Percentiles rank a stretch among this genome's conserved stretches.
Conservation (phyloP, 106 monocot species). For the Platanthera zijinensis region DNA sequence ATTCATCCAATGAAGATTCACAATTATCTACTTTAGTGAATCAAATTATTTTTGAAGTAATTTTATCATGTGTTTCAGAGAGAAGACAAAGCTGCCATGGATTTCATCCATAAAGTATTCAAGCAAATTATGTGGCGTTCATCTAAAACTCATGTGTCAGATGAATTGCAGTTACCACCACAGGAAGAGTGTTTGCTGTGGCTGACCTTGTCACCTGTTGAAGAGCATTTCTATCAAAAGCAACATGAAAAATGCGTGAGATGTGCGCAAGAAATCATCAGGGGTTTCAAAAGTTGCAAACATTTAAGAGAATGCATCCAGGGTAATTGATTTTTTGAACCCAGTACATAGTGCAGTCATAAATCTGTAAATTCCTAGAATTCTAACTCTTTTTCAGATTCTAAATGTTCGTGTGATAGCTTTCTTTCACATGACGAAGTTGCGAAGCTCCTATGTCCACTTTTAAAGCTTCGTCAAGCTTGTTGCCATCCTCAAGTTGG, state of each 20-base stretch:
- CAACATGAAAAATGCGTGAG: constrained; percentile 80
- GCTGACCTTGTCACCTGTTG: constrained; percentile 81
- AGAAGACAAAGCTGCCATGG: constrained; percentile 55
- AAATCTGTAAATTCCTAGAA: not conserved
- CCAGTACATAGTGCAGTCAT: not conserved
- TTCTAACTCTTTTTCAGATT: constrained; percentile 29
- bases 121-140: constrained; percentile 97
- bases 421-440: constrained; percentile 64
- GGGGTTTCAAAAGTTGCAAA: constrained; percentile 41
- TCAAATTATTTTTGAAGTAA: not conserved
- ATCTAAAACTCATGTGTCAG: constrained; percentile 82
- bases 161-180: constrained; percentile 77
- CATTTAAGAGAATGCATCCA: constrained; percentile 13
- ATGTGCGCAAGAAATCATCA: constrained; percentile 67
- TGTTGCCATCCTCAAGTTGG: constrained; percentile 99
- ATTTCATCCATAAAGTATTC: constrained; percentile 70
- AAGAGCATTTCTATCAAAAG: constrained; percentile 97
- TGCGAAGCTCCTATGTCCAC: constrained; percentile 61
- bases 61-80: constrained; percentile 37
- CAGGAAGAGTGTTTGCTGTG: constrained; percentile 71
- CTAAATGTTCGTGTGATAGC: constrained; percentile 23
- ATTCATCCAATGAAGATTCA: not conserved
- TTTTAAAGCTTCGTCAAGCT: constrained; percentile 94
- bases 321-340: constrained; percentile 18
- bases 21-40: not conserved